These are phyloP conservation scores for Heliocybe sulcata DNA, from an alignment of 1,284 basidiomycete species.

Conservation along the genomic window DNA sequence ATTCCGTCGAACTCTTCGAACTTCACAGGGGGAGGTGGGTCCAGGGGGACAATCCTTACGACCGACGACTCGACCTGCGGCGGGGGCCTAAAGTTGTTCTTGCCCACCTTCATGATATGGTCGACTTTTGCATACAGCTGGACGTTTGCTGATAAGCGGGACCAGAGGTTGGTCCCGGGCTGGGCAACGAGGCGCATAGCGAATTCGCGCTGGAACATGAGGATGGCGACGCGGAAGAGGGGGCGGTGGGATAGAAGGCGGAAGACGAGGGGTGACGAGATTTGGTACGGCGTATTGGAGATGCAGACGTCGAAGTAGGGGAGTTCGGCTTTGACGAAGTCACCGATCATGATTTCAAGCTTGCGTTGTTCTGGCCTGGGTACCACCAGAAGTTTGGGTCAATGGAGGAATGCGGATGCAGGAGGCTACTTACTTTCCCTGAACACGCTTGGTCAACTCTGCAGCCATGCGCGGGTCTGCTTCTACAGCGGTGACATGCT, in stretches of 20 bases:
- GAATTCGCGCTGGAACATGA: constrained; percentile 99
- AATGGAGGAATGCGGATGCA: constrained; percentile 5
- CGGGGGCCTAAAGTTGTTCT: constrained; percentile 95
- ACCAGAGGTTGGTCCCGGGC: constrained; percentile 88
- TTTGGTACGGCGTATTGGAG: constrained; percentile 98
- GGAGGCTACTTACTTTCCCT: constrained; percentile 81
- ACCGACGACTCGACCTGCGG: constrained; percentile 94
- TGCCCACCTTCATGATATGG: constrained; percentile 93
- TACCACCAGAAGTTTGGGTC: constrained; percentile 4
- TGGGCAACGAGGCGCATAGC: constrained; percentile 88
- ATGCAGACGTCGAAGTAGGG: constrained; percentile 99
- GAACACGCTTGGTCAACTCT: constrained; percentile 93
- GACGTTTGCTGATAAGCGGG: constrained; percentile 92
- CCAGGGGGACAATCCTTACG: constrained; percentile 85
- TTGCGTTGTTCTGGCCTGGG: constrained; percentile 89
- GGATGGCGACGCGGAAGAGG: constrained; percentile 87
- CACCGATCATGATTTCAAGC: constrained; percentile 91
- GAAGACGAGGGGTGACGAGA: constrained; percentile 97
- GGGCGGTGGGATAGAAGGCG: constrained; percentile 95
- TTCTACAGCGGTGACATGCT: constrained; percentile 90
- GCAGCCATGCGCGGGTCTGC: constrained; percentile 99
- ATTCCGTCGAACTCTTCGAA: constrained; percentile 99
- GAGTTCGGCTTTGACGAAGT: constrained; percentile 95
- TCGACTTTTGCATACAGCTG: constrained; percentile 95
- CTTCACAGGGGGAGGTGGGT: constrained; percentile 91